phyloP scores from a whole-genome alignment of 352 stramenopile genomes.

The Phytopythium oedochilum region DNA sequence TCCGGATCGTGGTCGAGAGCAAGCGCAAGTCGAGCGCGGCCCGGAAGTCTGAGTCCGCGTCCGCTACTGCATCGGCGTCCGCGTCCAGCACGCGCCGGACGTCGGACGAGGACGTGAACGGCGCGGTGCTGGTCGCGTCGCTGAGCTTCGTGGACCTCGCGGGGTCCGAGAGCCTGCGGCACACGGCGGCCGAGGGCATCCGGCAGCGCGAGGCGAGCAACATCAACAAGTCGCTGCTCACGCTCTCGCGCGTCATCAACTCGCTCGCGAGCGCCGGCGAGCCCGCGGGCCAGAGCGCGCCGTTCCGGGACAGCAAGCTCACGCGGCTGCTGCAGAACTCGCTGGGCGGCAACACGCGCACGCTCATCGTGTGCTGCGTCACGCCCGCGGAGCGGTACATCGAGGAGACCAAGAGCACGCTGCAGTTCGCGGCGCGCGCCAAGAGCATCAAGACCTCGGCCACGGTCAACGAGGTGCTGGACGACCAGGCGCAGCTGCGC shows the following conservation, averaged over 20 bases:
- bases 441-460: conserved; percentile 87
- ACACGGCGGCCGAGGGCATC: conserved; percentile 93
- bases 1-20: conserved; percentile 80
- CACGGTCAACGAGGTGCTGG: conserved; percentile 86
- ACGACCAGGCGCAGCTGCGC: conserved; percentile 87
- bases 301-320: conserved; percentile 90
- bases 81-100: conserved; percentile 20
- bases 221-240: conserved; percentile 97
- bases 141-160: conserved; percentile 98
- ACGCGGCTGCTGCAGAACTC: conserved; percentile 91
- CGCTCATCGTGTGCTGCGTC: conserved; percentile 87
- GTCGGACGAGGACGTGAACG: conserved; percentile 68
- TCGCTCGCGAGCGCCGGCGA: conserved; percentile 38
- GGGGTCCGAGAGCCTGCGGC: conserved; percentile 94
- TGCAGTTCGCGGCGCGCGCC: conserved; percentile 91
- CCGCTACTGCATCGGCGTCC: neutral
- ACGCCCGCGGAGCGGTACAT: conserved; percentile 68
- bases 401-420: conserved; percentile 85
- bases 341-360: conserved; percentile 89
- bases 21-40: conserved; percentile 37
- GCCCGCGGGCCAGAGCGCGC: conserved; percentile 35
- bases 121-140: conserved; percentile 90
- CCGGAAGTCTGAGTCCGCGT: neutral
- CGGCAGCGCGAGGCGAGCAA: conserved; percentile 95
- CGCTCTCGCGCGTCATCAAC: conserved; percentile 94